phyloP scores from a whole-genome alignment of 1,284 basidiomycete genomes.

The Clitocybe nebularis region DNA sequence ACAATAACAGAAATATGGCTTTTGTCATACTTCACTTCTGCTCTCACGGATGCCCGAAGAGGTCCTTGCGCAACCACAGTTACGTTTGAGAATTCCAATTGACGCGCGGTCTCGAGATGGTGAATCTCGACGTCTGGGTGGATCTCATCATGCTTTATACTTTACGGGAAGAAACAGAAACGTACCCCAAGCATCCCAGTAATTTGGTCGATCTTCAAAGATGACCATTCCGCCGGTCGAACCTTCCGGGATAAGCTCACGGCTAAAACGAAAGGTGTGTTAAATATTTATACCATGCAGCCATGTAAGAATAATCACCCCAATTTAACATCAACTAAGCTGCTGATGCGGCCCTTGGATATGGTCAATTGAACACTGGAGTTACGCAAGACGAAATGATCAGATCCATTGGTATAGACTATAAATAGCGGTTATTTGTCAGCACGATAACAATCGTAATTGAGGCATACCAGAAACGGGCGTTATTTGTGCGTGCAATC shows the following conservation, averaged over 20 bases:
- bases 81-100: conserved; percentile 72
- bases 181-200: conserved; percentile 84
- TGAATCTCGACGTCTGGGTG: conserved; percentile 89
- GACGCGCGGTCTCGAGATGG: conserved; percentile 83
- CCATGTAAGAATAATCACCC: conserved; percentile 34
- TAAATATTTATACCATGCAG: neutral
- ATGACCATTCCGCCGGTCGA: conserved; percentile 83
- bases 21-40: conserved; percentile 72
- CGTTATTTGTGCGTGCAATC: conserved; percentile 33
- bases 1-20: conserved; percentile 77
- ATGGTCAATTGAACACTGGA: conserved; percentile 72
- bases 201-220: conserved; percentile 85
- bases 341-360: conserved; percentile 76
- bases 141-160: too few relatives aligned
- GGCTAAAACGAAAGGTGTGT: conserved; percentile 35
- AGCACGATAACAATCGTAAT: neutral
- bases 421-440: neutral
- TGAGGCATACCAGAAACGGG: conserved; percentile 61
- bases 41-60: conserved; percentile 69
- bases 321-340: conserved; percentile 71
- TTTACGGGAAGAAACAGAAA: too few relatives aligned
- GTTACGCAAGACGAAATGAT: conserved; percentile 72
- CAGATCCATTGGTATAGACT: conserved; percentile 59
- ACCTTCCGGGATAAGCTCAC: conserved; percentile 77
- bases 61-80: conserved; percentile 78